phyloP scores from a whole-genome alignment of 371 early-diverging fungal species.

The Fennellomyces sp. region DNA sequence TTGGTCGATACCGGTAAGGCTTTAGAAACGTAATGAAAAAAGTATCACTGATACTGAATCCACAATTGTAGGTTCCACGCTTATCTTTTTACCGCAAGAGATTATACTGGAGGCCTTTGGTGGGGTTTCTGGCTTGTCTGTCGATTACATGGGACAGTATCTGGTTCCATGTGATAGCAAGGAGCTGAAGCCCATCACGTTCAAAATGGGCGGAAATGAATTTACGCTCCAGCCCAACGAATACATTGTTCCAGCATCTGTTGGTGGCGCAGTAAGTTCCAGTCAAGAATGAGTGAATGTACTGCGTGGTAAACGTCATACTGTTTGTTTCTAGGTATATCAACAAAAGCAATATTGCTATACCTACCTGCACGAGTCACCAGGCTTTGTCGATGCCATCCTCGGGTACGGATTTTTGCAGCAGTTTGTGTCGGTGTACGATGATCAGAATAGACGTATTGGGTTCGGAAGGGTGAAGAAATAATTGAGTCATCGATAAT shows the following conservation, averaged over 20 bases:
- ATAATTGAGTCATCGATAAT: no score
- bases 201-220: conserved; percentile 22
- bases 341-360: conserved; percentile 20
- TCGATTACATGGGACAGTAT: conserved; percentile 29
- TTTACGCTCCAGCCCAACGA: conserved; percentile 28
- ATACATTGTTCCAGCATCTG: conserved; percentile 27
- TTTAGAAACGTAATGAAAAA: background rate
- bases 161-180: conserved; percentile 33
- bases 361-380: conserved; percentile 42
- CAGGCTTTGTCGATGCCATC: conserved; percentile 38
- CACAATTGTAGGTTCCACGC: conserved; percentile 28
- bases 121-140: conserved; percentile 14
- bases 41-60: background rate
- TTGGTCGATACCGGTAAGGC: conserved; percentile 44
- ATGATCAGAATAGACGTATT: conserved; percentile 37
- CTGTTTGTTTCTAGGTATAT: conserved; percentile 14
- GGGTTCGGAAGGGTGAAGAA: conserved; percentile 44
- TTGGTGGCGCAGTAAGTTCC: conserved; percentile 28
- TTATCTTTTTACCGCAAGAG: conserved; percentile 33
- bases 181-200: conserved; percentile 23
- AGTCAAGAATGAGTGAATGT: background rate
- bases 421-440: conserved; percentile 44
- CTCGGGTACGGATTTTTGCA: conserved; percentile 52
- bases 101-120: conserved; percentile 21
- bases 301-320: background rate